phyloP scores from a whole-genome alignment of 805 yeast species.

The Metschnikowia lachancei region DNA sequence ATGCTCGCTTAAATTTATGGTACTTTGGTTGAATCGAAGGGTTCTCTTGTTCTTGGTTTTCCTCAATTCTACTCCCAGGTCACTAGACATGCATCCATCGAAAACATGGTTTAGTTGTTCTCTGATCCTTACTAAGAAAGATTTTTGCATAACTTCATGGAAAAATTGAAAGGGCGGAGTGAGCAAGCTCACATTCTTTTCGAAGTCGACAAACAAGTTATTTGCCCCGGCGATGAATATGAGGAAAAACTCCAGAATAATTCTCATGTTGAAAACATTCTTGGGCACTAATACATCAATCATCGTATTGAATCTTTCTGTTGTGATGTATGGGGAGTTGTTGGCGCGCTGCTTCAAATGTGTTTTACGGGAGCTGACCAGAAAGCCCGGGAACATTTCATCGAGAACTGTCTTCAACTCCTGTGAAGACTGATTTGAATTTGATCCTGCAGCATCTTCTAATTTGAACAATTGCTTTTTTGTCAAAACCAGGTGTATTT shows the following conservation, averaged over 20 bases:
- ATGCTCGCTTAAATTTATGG: slow-evolving; percentile 7
- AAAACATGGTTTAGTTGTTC: slow-evolving; percentile 54
- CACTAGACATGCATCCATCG: slow-evolving; percentile 32
- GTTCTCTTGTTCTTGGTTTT: slow-evolving; percentile 1
- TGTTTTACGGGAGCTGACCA: slow-evolving; percentile 18
- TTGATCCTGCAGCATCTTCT: slow-evolving; percentile 29
- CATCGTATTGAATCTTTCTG: slow-evolving; percentile 52
- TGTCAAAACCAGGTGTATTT: slow-evolving; percentile 24
- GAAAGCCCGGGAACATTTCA: slow-evolving; percentile 71
- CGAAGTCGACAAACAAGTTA: slow-evolving; percentile 24
- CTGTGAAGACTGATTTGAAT: slow-evolving; percentile 23
- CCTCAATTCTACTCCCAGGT: slow-evolving; percentile 9
- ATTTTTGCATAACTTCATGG: slow-evolving; percentile 57
- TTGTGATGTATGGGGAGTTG: slow-evolving; percentile 52
- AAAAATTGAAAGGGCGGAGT: slow-evolving; percentile 46
- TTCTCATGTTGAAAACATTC: slow-evolving; percentile 74
- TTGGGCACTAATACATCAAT: slow-evolving; percentile 67
- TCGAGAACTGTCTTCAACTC: slow-evolving; percentile 42
- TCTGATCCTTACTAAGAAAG: slow-evolving; percentile 64
- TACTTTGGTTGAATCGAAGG: slow-evolving; percentile 11
- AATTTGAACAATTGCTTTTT: slow-evolving; percentile 31
- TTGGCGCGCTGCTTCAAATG: slow-evolving; percentile 9
- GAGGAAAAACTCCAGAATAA: slow-evolving; percentile 70
- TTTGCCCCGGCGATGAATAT: slow-evolving; percentile 62
- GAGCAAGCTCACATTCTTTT: slow-evolving; percentile 9